Evolutionary conservation across 208 protist genomes (phyloP), one percentile per base, ranked within the genome.

Genomic region (Leishmania braziliensis): DNA sequence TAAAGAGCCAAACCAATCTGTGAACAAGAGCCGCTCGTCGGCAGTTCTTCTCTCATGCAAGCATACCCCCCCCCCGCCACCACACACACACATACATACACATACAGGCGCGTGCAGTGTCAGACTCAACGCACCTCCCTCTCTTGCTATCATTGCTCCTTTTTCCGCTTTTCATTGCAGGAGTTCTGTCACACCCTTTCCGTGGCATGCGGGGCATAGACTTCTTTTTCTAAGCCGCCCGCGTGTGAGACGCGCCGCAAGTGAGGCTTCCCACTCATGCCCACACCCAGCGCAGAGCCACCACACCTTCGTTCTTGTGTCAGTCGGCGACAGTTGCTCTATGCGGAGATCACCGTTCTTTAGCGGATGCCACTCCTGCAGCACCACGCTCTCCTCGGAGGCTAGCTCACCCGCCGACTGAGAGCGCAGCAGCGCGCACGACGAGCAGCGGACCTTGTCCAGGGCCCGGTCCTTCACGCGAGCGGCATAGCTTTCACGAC

Each of bases 291-390:
- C 88, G 75, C 93, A 96, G 43, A 96, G 81, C 92, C 93, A 96
- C 92, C 93, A 96, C 77, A 96, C 78, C 80, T 93, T 93, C 68
- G 90, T 94, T 77, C 87, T 87, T 36, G 51, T 75, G 73, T 93
- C 88, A 5, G 78, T 87, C 68, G 86, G 82, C 26, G 82, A 53
- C 16, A 96, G 66, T 58, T 92, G 83, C 29, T 92, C 90, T 14
- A 93, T 76, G 4, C 84, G 84, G n/a, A 97, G 83, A 73, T 97
- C 91, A 18, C 93, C 93, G 78, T 97, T 97, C 78, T 94, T 94
- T 20, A 95, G 78, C 9, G 93, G 92, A 75, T 97, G 93, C 90
- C 90, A 95, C 82, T 97, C 94, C 75, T 92, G 91, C 75, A 87
- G 81, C 75, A 95, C 72, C 33, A 78, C 81, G 74, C 79, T 84